Percentiles rank a stretch among this genome's conserved stretches.
phyloP scores from a whole-genome alignment of 139 green algal genomes.

The Nannochloris sp. region DNA sequence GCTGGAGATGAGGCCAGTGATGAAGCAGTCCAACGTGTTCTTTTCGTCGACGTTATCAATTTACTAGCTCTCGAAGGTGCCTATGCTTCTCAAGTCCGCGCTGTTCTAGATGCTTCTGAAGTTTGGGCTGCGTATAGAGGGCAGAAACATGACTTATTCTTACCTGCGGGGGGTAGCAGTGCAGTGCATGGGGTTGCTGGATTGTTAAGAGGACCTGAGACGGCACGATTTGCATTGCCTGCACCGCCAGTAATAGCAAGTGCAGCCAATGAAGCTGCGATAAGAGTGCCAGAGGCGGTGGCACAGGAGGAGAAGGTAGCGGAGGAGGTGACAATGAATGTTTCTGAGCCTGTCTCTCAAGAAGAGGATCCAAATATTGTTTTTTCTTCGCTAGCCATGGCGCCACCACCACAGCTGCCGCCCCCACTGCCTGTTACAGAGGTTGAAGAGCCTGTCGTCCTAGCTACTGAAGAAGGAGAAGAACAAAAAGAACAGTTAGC shows the following conservation, averaged over 20 bases:
- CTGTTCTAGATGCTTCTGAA: constrained; percentile 45
- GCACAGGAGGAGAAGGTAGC: neutral
- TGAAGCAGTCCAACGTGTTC: constrained; percentile 51
- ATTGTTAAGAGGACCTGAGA: constrained; percentile 50
- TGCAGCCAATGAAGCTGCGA: neutral
- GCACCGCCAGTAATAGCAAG: constrained; percentile 1
- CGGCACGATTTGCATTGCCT: constrained; percentile 58
- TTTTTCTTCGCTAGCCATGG: neutral
- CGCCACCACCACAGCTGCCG: neutral
- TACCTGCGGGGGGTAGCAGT: constrained; percentile 47
- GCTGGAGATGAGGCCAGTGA: constrained; percentile 36
- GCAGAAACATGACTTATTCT: constrained; percentile 81
- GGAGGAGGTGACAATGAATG: too few species aligned
- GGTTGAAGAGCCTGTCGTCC: neutral
- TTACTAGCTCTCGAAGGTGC: constrained; percentile 47
- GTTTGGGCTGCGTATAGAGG: constrained; percentile 71
- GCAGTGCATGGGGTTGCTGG: constrained; percentile 51
- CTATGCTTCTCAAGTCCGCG: constrained; percentile 19
- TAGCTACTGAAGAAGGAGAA: too few species aligned
- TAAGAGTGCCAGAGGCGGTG: neutral
- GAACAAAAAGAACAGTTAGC: neutral
- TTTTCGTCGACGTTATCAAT: constrained; percentile 75
- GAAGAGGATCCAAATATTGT: too few species aligned
- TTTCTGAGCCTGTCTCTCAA: too few species aligned
- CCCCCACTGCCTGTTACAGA: neutral